Evolutionary conservation across 768 basidiomycete species (phyloP).

Genomic region (Nidularia sp.): DNA sequence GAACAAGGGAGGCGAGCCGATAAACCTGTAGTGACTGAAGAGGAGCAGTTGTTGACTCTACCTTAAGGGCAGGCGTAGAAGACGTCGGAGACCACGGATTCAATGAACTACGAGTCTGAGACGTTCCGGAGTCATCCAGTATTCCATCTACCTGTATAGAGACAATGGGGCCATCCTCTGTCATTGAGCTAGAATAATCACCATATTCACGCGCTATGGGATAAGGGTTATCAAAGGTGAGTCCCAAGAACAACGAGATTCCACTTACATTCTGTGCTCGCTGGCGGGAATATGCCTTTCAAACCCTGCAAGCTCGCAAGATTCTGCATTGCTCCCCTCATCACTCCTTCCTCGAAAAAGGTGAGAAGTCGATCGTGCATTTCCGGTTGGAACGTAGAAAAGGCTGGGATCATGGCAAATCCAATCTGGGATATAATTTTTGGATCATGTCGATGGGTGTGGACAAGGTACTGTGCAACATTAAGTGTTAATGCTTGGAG

Average conservation of each 20-base stretch:
- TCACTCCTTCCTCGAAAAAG: conserved; percentile 64
- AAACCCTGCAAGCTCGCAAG: conserved; percentile 32
- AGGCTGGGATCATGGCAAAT: conserved; percentile 70
- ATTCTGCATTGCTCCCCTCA: conserved; percentile 50
- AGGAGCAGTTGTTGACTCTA: conserved; percentile 54
- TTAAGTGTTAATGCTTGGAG: conserved; percentile 72
- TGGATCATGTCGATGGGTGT: conserved; percentile 47
- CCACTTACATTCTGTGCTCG: conserved; percentile 3
- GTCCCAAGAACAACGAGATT: too few species aligned
- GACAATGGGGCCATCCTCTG: conserved; percentile 33
- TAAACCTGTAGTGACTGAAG: conserved; percentile 52
- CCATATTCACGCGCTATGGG: too few species aligned
- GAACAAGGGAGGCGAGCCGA: conserved; percentile 55
- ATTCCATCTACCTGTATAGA: conserved; percentile 62
- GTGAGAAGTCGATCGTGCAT: conserved; percentile 61
- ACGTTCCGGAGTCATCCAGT: conserved; percentile 18
- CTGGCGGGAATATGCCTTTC: conserved; percentile 2
- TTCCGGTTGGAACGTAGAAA: conserved; percentile 58
- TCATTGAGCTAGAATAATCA: neutral
- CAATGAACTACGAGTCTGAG: conserved; percentile 13
- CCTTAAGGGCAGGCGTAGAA: conserved; percentile 17
- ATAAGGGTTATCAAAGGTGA: too few species aligned
- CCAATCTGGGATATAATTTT: conserved; percentile 55
- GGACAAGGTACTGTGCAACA: conserved; percentile 63
- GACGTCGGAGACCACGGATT: conserved; percentile 3